Evolutionary conservation across 129 eudicot species (phyloP), one percentile per base, ranked within the genome.

Genomic region (Ambrosia artemisiifolia): DNA sequence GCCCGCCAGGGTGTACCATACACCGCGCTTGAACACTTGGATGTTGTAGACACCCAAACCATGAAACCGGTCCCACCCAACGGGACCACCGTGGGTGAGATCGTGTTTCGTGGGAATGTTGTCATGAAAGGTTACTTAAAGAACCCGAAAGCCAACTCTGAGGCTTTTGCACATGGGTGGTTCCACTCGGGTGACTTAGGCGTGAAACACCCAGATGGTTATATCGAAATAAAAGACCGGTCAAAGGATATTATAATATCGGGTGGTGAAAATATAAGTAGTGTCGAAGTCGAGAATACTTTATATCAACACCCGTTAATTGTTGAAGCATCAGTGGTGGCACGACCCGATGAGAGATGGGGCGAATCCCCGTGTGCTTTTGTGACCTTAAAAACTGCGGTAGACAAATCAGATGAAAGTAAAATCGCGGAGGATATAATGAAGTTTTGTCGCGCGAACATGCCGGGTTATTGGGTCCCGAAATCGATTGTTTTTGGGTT

Each of bases 341-440:
- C 98, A 12, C 78, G 90, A 79, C 95, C 96, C 0, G 92, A 93
- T 34, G 80, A 84, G 34, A 77, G 43, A 48, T 93, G 96, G 98
- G 95, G 96, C 0, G 96, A 93, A 66, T 53, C 91, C 1, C 98
- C 98, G 1, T 93, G 98, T 69, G 98, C 98, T 3, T 93, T 93
- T 53, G 87, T 93, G 65, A 84, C 91, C 0, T 62, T 87, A 46
- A 93, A 93, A 80, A 57, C 83, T 0, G 80, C 47, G 7, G 83
- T 78, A 4, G 75, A 77, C 34, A 64, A 72, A 35, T 60, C 75
- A 3, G 80, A 92, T 51, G 76, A 92, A 72, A 18, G 72, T 53
- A 61, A 61, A 24, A 40, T 87, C 47, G 85, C 73, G 0, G 92
- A 83, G 16, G 95, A 89, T 63, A 87, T 93, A 55, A 89, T 85